Conservation (phyloP, 805 yeast species). For the Suhomyces sp. region DNA sequence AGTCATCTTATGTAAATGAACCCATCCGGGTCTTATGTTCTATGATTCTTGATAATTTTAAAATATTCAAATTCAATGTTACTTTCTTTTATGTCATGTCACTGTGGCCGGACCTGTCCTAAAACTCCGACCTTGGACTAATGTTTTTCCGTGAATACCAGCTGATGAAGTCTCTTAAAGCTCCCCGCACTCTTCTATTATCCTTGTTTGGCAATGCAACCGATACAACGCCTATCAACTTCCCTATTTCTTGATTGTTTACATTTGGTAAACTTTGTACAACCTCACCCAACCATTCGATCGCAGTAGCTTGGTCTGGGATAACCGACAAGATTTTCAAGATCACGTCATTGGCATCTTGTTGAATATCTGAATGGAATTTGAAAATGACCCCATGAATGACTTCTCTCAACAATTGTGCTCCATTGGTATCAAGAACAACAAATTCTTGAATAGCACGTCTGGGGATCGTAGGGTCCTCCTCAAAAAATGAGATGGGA, state of each 20-base stretch:
- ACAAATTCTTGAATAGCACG: constrained; percentile 38
- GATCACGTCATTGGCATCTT: constrained; percentile 74
- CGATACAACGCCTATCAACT: constrained; percentile 56
- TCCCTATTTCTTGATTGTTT: constrained; percentile 64
- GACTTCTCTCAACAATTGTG: constrained; percentile 50
- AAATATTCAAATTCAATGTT: no score
- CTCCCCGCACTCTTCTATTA: constrained; percentile 67
- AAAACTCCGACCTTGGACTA: constrained; percentile 30
- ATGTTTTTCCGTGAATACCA: constrained; percentile 84
- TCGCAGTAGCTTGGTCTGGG: constrained; percentile 42
- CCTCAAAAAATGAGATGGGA: constrained; percentile 67
- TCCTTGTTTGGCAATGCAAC: constrained; percentile 66
- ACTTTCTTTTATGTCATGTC: no score
- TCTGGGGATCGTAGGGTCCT: constrained; percentile 36
- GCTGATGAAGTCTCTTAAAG: constrained; percentile 72
- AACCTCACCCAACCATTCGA: constrained; percentile 63
- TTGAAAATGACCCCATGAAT: constrained; percentile 67
- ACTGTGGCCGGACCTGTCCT: no score
- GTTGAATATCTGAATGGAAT: constrained; percentile 66
- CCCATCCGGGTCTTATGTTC: no score
- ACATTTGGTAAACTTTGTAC: constrained; percentile 62
- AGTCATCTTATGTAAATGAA: no score
- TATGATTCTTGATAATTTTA: no score
- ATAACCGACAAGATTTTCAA: constrained; percentile 58
- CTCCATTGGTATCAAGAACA: constrained; percentile 49